These are phyloP conservation scores for Musa balbisiana DNA, from an alignment of 202 grass and related monocot genomes.

Conservation along the genomic window DNA sequence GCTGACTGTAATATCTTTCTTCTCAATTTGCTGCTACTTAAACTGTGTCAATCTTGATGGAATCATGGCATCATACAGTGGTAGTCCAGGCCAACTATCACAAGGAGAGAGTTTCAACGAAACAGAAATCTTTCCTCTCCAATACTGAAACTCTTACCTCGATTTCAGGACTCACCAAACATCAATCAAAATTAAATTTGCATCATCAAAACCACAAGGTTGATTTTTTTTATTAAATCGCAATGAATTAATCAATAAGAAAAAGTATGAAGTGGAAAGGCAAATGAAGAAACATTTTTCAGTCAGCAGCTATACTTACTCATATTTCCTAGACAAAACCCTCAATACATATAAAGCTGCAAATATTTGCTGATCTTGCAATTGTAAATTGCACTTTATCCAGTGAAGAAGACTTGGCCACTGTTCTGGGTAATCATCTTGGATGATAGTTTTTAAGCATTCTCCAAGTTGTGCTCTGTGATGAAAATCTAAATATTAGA, in stretches of 20 bases:
- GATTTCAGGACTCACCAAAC: too few relatives aligned
- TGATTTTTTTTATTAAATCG: neutral
- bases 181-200: too few relatives aligned
- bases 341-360: slow-evolving; percentile 88
- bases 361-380: slow-evolving; percentile 71
- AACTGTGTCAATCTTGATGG: too few relatives aligned
- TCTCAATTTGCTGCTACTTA: too few relatives aligned
- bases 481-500: slow-evolving; percentile 22
- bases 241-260: slow-evolving; percentile 5
- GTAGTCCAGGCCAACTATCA: too few relatives aligned
- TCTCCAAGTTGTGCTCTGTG: slow-evolving; percentile 82
- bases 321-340: slow-evolving; percentile 88
- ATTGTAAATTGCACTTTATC: slow-evolving; percentile 68
- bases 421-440: slow-evolving; percentile 84
- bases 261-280: neutral
- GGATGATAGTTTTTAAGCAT: slow-evolving; percentile 95
- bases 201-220: too few relatives aligned
- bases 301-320: slow-evolving; percentile 46
- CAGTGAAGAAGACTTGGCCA: slow-evolving; percentile 89
- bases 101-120: too few relatives aligned
- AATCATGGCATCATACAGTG: too few relatives aligned
- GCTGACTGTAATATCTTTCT: too few relatives aligned
- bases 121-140: too few relatives aligned
- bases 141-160: too few relatives aligned
- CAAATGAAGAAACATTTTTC: slow-evolving; percentile 4